phyloP scores from a whole-genome alignment of 495 filamentous ascomycete genomes.

The Hypoxylon trugodes region DNA sequence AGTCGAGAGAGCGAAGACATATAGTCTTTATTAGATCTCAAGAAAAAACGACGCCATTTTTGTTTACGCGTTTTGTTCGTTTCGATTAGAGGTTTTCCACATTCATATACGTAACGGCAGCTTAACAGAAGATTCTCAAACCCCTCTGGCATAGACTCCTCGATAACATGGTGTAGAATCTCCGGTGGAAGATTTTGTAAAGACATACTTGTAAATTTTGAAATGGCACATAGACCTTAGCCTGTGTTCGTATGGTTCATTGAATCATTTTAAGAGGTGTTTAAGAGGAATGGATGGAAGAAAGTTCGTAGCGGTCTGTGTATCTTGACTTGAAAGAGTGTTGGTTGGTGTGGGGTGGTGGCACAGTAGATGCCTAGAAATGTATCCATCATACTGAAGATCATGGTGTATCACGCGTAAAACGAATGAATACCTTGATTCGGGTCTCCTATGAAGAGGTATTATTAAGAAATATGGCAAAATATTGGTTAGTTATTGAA shows the following conservation, averaged over 20 bases:
- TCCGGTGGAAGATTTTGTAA: slow-evolving; percentile 4
- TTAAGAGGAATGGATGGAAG: too few species aligned
- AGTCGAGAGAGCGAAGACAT: neutral
- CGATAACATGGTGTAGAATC: slow-evolving; percentile 2
- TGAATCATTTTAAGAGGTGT: too few species aligned
- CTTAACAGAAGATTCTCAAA: slow-evolving; percentile 15
- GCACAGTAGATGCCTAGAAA: too few species aligned
- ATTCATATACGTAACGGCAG: slow-evolving; percentile 13
- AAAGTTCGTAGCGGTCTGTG: too few species aligned
- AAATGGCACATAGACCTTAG: neutral
- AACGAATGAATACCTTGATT: too few species aligned
- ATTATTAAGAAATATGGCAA: too few species aligned
- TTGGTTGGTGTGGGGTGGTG: too few species aligned
- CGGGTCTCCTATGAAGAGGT: too few species aligned
- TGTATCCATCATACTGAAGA: too few species aligned
- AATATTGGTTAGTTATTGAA: too few species aligned
- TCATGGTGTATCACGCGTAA: too few species aligned
- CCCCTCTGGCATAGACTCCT: slow-evolving; percentile 13
- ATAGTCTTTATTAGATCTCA: neutral
- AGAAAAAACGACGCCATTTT: neutral
- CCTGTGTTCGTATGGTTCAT: neutral
- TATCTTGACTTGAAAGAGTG: too few species aligned
- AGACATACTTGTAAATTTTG: neutral
- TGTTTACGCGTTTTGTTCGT: neutral
- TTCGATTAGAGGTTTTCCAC: neutral